These are phyloP conservation scores for Eutypa lata DNA, from an alignment of 2,329 filamentous ascomycete species.

Conservation along the genomic window DNA sequence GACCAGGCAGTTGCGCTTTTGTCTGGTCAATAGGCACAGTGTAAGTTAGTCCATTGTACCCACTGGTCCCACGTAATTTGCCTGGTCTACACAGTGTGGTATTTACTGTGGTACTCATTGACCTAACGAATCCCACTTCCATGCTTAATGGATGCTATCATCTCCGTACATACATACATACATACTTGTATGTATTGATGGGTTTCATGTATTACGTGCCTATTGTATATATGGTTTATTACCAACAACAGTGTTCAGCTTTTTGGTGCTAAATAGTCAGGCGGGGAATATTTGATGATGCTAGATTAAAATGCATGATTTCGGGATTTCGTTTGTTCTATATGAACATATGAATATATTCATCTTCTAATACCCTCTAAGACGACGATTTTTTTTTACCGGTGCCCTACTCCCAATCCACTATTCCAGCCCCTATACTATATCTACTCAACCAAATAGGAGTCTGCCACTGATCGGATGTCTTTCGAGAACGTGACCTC, in stretches of 20 bases:
- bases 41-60: not conserved
- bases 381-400: constrained; percentile 7
- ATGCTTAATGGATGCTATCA: too few relatives aligned
- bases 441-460: constrained; percentile 70
- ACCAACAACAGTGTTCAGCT: too few relatives aligned
- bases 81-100: not conserved
- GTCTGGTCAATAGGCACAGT: not conserved
- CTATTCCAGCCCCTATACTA: constrained; percentile 1
- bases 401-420: constrained; percentile 9
- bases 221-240: too few relatives aligned
- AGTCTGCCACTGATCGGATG: constrained; percentile 71
- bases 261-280: not conserved
- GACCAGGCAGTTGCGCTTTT: not conserved
- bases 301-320: not conserved
- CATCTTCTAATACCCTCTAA: constrained; percentile 4
- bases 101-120: too few relatives aligned
- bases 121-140: too few relatives aligned
- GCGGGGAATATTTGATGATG: not conserved
- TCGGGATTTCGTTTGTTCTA: not conserved
- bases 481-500: constrained; percentile 82
- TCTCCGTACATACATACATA: too few relatives aligned
- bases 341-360: not conserved
- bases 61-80: not conserved
- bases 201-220: too few relatives aligned
- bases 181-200: too few relatives aligned